These are phyloP conservation scores for Nymphaea thermarum DNA, from an alignment of 164 flowering plant genomes.

Conservation along the genomic window DNA sequence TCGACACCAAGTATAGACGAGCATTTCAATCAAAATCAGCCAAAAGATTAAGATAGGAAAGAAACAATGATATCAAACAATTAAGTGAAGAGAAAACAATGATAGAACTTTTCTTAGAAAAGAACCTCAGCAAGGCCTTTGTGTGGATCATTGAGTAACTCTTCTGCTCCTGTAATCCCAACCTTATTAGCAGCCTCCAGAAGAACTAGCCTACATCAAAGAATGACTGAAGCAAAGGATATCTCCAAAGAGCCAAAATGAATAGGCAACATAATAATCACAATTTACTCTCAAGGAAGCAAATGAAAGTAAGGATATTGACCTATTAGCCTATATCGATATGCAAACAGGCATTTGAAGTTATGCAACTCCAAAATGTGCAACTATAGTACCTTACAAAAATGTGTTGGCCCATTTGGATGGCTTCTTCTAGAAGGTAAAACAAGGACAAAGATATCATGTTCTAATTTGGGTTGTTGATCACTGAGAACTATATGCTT, in stretches of 20 bases:
- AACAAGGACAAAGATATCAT: no score
- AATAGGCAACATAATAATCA: neutral
- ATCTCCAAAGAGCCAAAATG: neutral
- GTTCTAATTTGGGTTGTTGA: no score
- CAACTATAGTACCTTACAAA: no score
- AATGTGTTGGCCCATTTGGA: no score
- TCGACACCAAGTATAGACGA: constrained; percentile 5
- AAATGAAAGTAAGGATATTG: no score
- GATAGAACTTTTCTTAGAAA: neutral
- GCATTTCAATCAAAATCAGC: constrained; percentile 2
- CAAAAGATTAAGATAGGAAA: neutral
- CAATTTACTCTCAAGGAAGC: no score
- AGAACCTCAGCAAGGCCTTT: constrained; percentile 61
- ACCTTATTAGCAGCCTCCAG: constrained; percentile 59
- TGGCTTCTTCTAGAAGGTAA: no score
- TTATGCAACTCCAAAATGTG: no score
- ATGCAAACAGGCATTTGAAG: no score
- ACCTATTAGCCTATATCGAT: no score
- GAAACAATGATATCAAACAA: neutral
- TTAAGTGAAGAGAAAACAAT: neutral
- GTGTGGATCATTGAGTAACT: constrained; percentile 64
- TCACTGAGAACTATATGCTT: no score
- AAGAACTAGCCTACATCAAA: constrained; percentile 73
- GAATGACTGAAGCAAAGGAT: neutral
- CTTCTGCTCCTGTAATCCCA: constrained; percentile 76